Evolutionary conservation across 176 grass and related monocot genomes (phyloP).

Genomic region (Hsuehochloa calcarea): DNA sequence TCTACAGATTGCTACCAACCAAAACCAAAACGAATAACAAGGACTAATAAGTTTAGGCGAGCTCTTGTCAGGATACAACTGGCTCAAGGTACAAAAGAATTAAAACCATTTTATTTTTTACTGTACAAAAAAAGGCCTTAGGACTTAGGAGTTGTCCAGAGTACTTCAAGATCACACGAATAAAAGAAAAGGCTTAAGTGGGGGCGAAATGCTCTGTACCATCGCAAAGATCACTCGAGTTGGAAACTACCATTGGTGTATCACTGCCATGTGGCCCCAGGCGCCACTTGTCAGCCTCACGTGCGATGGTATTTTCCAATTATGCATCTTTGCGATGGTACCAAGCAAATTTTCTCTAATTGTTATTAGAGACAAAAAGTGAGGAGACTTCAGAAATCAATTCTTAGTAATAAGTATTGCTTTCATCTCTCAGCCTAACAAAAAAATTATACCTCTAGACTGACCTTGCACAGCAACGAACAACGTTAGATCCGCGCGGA

Average conservation of each 20-base stretch:
- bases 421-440: constrained; percentile 2
- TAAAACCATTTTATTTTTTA: not conserved
- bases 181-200: not conserved
- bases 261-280: not conserved
- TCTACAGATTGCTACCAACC: not conserved
- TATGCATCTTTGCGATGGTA: not conserved
- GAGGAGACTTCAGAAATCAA: not conserved
- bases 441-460: not conserved
- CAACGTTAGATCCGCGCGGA: not conserved
- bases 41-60: not conserved
- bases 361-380: not conserved
- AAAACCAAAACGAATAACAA: not conserved
- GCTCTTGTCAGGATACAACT: not conserved
- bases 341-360: not conserved
- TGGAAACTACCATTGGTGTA: not conserved
- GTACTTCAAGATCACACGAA: not conserved
- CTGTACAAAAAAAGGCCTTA: not conserved
- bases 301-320: not conserved
- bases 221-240: not conserved
- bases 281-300: not conserved
- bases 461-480: not conserved
- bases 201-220: not conserved
- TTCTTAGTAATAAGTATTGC: not conserved
- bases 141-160: not conserved
- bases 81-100: not conserved